These are phyloP conservation scores for Aspergillus hancockii DNA, from an alignment of 495 filamentous ascomycete genomes.

Conservation along the genomic window DNA sequence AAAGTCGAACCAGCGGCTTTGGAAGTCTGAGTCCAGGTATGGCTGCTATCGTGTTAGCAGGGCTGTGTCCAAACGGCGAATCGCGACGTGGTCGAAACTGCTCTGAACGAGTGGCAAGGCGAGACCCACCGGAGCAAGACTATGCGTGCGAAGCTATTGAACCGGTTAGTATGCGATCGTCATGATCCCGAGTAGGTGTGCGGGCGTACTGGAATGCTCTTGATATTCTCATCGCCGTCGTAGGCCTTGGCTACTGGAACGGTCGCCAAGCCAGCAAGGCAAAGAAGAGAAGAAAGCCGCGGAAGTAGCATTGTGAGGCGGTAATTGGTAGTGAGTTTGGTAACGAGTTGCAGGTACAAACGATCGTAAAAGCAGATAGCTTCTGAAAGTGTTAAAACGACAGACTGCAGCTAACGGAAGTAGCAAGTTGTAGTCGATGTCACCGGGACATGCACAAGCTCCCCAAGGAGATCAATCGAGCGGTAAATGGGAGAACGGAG, in stretches of 20 bases:
- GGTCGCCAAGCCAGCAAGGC: slow-evolving; percentile 37
- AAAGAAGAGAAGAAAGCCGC: slow-evolving; percentile 40
- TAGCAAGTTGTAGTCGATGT: slow-evolving; percentile 19
- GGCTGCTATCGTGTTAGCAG: slow-evolving; percentile 60
- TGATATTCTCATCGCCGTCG: slow-evolving; percentile 45
- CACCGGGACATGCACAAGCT: slow-evolving; percentile 31
- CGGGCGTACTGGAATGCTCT: slow-evolving; percentile 56
- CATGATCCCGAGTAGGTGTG: not conserved
- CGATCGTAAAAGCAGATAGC: slow-evolving; percentile 12
- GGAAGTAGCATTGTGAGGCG: slow-evolving; percentile 38
- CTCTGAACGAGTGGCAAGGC: slow-evolving; percentile 4
- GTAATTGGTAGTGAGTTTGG: not conserved
- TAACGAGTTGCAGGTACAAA: slow-evolving; percentile 15
- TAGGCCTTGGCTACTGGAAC: slow-evolving; percentile 36
- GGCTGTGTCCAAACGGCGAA: slow-evolving; percentile 8
- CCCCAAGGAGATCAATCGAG: slow-evolving; percentile 9
- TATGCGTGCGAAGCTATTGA: slow-evolving; percentile 73
- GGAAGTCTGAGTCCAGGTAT: slow-evolving; percentile 96
- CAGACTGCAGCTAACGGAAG: slow-evolving; percentile 18
- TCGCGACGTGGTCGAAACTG: not conserved
- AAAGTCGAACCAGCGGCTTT: slow-evolving; percentile 99
- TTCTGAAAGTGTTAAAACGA: slow-evolving; percentile 13
- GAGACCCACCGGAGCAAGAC: slow-evolving; percentile 55
- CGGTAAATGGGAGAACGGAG: slow-evolving; percentile 5
- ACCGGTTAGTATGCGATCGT: slow-evolving; percentile 2